phyloP scores from a whole-genome alignment of 805 yeast species.

The Wickerhamomyces hampshirensis region DNA sequence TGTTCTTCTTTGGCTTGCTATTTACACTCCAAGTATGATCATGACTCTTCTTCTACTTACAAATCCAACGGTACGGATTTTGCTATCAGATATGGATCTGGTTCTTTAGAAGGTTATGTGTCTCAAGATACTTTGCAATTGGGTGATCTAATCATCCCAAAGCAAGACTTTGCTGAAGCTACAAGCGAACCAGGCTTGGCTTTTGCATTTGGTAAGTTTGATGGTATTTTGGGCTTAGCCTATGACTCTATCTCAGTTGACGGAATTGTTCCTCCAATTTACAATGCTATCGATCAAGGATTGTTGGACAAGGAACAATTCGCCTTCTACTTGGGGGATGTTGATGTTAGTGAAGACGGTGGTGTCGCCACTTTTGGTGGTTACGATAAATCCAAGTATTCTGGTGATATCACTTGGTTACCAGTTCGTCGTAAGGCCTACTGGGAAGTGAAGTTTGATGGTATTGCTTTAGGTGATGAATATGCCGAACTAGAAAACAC shows the following conservation, averaged over 20 bases:
- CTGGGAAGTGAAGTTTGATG: conserved; percentile 96
- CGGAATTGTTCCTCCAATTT: conserved; percentile 88
- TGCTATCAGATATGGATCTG: conserved; percentile 87
- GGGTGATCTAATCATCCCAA: conserved; percentile 80
- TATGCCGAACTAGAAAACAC: conserved; percentile 74
- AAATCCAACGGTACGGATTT: conserved; percentile 83
- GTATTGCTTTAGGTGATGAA: conserved; percentile 89
- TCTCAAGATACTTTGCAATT: conserved; percentile 79
- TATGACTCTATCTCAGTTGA: conserved; percentile 88
- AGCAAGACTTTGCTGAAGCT: conserved; percentile 95
- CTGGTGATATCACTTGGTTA: conserved; percentile 88
- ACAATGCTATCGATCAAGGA: conserved; percentile 80
- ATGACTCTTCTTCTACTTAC: conserved; percentile 75
- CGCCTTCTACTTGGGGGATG: conserved; percentile 86
- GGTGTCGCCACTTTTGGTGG: conserved; percentile 98
- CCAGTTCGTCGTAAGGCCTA: conserved; percentile 99
- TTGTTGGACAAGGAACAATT: conserved; percentile 81
- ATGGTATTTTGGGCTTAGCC: conserved; percentile 94
- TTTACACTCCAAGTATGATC: conserved; percentile 89
- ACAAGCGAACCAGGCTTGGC: conserved; percentile 97
- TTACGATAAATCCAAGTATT: conserved; percentile 65
- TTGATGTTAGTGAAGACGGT: conserved; percentile 56
- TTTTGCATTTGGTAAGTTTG: conserved; percentile 97
- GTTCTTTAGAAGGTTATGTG: conserved; percentile 86
- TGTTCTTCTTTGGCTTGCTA: conserved; percentile 94